A percentile compares a stretch with the other conserved stretches of the same genome.
Conservation (phyloP, 495 filamentous ascomycete genomes). For the Penicillium lividum region DNA sequence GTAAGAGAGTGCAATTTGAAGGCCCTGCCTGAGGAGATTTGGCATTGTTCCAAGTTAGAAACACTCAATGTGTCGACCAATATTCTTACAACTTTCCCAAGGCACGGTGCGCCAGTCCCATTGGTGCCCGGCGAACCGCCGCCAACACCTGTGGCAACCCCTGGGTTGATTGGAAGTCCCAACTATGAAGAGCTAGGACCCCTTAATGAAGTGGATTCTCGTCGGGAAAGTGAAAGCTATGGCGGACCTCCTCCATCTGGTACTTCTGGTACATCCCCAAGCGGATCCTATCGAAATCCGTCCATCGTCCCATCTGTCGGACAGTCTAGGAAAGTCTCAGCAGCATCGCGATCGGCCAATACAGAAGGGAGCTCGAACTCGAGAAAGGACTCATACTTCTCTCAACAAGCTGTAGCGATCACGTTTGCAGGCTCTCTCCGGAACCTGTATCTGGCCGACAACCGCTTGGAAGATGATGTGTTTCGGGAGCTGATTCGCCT, state of each 20-base stretch:
- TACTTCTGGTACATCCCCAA: conserved; percentile 71
- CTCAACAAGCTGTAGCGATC: conserved; percentile 62
- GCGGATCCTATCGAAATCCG: conserved; percentile 65
- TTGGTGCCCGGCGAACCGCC: conserved; percentile 54
- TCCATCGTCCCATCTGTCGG: conserved; percentile 80
- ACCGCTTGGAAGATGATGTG: conserved; percentile 87
- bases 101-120: conserved; percentile 65
- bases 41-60: conserved; percentile 86
- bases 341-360: conserved; percentile 62
- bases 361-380: conserved; percentile 61
- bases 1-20: conserved; percentile 89
- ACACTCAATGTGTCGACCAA: conserved; percentile 96
- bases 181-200: conserved; percentile 76
- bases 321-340: conserved; percentile 74
- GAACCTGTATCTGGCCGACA: conserved; percentile 88
- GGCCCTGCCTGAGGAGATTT: conserved; percentile 84
- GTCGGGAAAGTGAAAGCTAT: conserved; percentile 84
- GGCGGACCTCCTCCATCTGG: conserved; percentile 71
- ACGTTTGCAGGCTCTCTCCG: conserved; percentile 85
- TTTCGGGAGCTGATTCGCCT: conserved; percentile 87
- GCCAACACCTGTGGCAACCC: conserved; percentile 52
- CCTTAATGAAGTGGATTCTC: conserved; percentile 60
- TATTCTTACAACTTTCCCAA: conserved; percentile 84
- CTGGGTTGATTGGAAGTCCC: conserved; percentile 56
- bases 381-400: conserved; percentile 87